Evolutionary conservation across 805 yeast species (phyloP), one percentile per base, ranked within the genome.

Genomic region (Hanseniaspora osmophila): DNA sequence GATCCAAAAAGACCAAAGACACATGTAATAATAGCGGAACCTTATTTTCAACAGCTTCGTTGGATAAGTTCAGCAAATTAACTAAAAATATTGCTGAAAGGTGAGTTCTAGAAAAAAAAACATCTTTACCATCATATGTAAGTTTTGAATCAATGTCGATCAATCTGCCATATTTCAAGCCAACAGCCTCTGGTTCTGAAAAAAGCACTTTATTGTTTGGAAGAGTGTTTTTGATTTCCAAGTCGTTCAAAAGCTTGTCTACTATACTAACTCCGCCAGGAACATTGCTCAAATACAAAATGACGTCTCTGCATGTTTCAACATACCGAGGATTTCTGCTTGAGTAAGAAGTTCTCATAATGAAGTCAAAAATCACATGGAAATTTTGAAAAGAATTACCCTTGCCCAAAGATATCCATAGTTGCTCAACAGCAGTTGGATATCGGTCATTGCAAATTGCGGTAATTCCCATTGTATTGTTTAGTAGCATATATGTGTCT

Each of bases 391-490:
- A 71, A 29, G 75, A 71, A n/a, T 74, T 71, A 5, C 82, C 84
- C 43, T 74, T 76, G 1, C 94, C 95, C n/a, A 92, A 66, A 0
- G 96, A 90, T 5, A 84, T 86, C 99, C 99, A 92, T 18, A 92
- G 62, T 0, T 94, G 94, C 59, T 88, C 96, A 10, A 92, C 85
- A 54, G 87, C 97, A 54, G 81, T 82, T 40, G 85, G 84, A 52
- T 85, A 77, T 12, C 70, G 68, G 41, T 80, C 79, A 44, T 88
- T 77, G 53, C 80, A 84, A 48, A 77, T 77, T 33, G 86, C 77
- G 0, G 96, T 86, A 37, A 92, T 80, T 52, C 85, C 96, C 59
- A 88, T 77, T 45, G 90, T 63, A 51, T 88, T 87, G 49, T 74
- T 75, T 52, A 90, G 56, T 1, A 86, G 85, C 94, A 88, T 85